These are phyloP conservation scores for Papiliotrema fonsecae DNA, from an alignment of 1,284 basidiomycete species.

Conservation along the genomic window DNA sequence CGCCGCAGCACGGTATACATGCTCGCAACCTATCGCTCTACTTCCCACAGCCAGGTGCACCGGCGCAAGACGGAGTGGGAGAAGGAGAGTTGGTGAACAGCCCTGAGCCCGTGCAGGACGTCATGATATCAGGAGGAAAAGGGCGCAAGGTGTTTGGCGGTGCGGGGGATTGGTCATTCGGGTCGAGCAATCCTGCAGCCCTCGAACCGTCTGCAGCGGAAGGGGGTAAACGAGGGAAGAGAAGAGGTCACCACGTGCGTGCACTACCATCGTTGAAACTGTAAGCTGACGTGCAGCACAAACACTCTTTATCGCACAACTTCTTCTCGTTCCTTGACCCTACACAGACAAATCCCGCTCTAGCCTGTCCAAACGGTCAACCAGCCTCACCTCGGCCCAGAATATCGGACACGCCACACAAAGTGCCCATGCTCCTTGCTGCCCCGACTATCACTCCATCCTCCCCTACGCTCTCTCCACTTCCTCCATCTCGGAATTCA, in stretches of 20 bases:
- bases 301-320: conserved; percentile 88
- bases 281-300: conserved; percentile 53
- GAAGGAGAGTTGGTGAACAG: no score
- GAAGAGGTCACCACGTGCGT: conserved; percentile 67
- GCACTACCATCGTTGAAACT: neutral
- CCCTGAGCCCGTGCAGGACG: no score
- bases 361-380: no score
- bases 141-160: conserved; percentile 28
- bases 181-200: conserved; percentile 17
- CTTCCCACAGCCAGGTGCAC: conserved; percentile 72
- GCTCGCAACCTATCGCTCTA: conserved; percentile 85
- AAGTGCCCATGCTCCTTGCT: conserved; percentile 24
- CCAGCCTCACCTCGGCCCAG: conserved; percentile 20
- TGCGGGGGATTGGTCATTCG: conserved; percentile 27
- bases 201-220: conserved; percentile 18
- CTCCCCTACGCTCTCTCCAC: conserved; percentile 22
- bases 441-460: conserved; percentile 1
- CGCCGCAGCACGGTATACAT: conserved; percentile 56
- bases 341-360: conserved; percentile 40
- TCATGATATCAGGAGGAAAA: neutral
- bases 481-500: conserved; percentile 38
- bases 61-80: conserved; percentile 44
- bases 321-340: conserved; percentile 85
- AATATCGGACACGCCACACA: conserved; percentile 24
- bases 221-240: conserved; percentile 49